Conservation (phyloP, 345 rosid genomes). For the Acer campestre region DNA sequence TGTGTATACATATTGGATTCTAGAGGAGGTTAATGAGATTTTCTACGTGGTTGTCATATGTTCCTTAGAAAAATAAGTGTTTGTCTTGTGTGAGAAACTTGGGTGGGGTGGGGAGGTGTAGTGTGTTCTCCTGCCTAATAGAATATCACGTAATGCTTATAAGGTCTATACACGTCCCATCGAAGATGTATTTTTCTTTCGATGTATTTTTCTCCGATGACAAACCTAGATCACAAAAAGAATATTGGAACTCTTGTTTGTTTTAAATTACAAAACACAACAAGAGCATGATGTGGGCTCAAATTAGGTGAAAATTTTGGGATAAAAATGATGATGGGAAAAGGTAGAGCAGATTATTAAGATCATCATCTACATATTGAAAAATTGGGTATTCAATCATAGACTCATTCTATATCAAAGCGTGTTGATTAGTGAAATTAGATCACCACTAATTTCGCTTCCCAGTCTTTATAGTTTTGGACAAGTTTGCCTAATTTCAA, state of each 20-base stretch:
- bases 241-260: not conserved
- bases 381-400: not conserved
- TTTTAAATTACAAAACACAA: too few relatives aligned
- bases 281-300: not conserved
- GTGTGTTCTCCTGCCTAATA: not conserved
- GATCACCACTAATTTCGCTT: not conserved
- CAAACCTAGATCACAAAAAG: not conserved
- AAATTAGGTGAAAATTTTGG: not conserved
- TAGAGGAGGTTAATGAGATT: not conserved
- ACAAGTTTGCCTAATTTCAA: not conserved
- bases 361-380: constrained; percentile 4
- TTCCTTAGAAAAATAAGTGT: not conserved
- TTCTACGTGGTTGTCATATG: not conserved
- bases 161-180: too few relatives aligned
- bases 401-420: not conserved
- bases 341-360: not conserved
- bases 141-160: too few relatives aligned
- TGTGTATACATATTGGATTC: too few relatives aligned
- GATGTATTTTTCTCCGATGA: not conserved
- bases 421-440: constrained; percentile 5
- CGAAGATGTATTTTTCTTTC: not conserved
- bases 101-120: not conserved
- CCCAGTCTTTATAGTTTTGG: not conserved
- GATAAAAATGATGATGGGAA: not conserved
- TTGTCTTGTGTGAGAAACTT: not conserved